Conservation (phyloP, 768 basidiomycete genomes). For the Cytidiella melzeri region DNA sequence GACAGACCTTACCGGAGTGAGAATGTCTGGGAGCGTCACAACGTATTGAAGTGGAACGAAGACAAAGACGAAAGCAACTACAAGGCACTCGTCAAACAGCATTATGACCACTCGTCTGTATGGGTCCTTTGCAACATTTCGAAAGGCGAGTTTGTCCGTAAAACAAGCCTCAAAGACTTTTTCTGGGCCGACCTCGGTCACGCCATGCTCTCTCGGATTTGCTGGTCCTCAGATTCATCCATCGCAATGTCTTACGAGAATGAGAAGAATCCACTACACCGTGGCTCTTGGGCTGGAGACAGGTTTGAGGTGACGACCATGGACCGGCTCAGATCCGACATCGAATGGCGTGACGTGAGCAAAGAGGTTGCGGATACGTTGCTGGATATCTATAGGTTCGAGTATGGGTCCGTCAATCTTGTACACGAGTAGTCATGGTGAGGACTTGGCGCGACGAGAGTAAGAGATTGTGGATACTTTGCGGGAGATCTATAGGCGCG, state of each 20-base stretch:
- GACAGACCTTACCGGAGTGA: background rate
- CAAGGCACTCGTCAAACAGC: no score
- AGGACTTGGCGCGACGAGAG: no score
- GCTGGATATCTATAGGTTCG: background rate
- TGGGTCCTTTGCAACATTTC: conserved; percentile 7
- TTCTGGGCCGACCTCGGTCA: background rate
- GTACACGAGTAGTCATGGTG: no score
- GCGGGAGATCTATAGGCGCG: no score
- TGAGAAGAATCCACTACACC: background rate
- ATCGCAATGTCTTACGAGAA: background rate
- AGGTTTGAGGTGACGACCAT: background rate
- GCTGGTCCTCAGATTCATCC: background rate
- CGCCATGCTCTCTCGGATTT: conserved; percentile 3
- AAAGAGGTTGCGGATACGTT: background rate
- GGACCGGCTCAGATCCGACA: background rate
- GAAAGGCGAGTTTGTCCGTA: conserved; percentile 5
- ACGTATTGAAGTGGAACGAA: background rate
- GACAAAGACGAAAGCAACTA: background rate
- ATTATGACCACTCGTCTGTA: background rate
- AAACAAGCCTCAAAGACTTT: background rate
- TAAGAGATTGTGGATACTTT: no score
- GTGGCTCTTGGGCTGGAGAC: conserved; percentile 8
- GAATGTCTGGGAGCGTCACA: no score
- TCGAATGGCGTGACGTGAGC: conserved; percentile 3
- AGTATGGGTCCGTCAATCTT: no score